Evolutionary conservation across 2,329 filamentous ascomycete genomes (phyloP), one percentile per base, ranked within the genome.

Genomic region (Orbilia blumenaviensis): DNA sequence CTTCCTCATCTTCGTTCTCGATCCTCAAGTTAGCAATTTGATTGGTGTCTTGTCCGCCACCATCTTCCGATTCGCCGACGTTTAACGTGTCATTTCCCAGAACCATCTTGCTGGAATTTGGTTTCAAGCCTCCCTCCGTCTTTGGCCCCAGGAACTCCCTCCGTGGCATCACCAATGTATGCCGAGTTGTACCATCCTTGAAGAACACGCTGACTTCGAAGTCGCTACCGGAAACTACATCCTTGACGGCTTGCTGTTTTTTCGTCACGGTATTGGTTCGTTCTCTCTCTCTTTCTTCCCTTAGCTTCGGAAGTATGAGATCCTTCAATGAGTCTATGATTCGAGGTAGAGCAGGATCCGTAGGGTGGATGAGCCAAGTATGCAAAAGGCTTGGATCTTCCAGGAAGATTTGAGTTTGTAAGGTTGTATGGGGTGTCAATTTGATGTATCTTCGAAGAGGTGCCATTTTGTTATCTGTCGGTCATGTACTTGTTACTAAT

Each of bases 161-260:
- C 80, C 92, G 89, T 82, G 95, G 96, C 67, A 90, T 91, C 71
- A 98, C 87, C 38, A 99, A 85, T 34, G 93, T 92, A 84, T 98
- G 95, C 12, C 93, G 89, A 2, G 91, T 94, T 61, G 88, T 90
- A 6, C 91, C 91, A 82, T 97, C 92, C 50, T 92, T 96, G 78
- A 99, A 86, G 84, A 97, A 98, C 78, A 99, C 91, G 38, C 93
- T 92, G 12, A 97, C 93, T 81, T 98, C 93, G 81, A 97, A 99
- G 79, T 97, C 94, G 83, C 93, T 93, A 86, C 92, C 86, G 9
- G 88, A 86, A 14, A 97, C 89, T 0, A 96, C 90, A 86, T 98
- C 95, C 83, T 97, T 97, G 79, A 97, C 91, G 0, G 87, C 87
- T 79, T 91, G 91, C 82, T 91, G 92, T 83, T 92, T 93, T 79